These are phyloP conservation scores for Geosmithia flava DNA, from an alignment of 2,329 filamentous ascomycete genomes.

Conservation along the genomic window DNA sequence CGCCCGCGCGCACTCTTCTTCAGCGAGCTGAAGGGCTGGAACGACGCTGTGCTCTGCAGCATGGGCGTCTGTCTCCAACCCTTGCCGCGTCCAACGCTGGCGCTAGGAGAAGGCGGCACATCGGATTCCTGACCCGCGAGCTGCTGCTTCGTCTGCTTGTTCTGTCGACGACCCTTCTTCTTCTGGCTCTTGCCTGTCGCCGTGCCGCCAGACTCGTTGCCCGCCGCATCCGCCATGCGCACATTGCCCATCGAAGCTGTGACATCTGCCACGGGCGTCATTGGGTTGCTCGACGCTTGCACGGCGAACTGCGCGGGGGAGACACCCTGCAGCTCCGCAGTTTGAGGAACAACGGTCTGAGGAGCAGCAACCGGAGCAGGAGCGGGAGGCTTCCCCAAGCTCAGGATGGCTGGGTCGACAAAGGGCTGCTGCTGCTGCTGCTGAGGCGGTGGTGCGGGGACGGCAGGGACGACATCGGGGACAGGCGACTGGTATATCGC, in stretches of 20 bases:
- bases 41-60: constrained; percentile 45
- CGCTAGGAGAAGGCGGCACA: not conserved
- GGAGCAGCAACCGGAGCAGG: not conserved
- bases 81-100: constrained; percentile 24
- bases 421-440: constrained; percentile 35
- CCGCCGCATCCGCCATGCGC: not conserved
- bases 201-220: not conserved
- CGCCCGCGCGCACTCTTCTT: constrained; percentile 42
- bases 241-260: not conserved
- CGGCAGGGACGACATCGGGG: constrained; percentile 6
- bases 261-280: constrained; percentile 2
- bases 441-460: constrained; percentile 11
- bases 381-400: constrained; percentile 37
- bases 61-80: constrained; percentile 51
- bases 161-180: constrained; percentile 1
- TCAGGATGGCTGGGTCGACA: constrained; percentile 74
- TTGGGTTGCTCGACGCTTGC: not conserved
- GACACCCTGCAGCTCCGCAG: not conserved
- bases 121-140: constrained; percentile 11
- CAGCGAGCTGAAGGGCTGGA: constrained; percentile 48
- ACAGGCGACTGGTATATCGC: constrained; percentile 13
- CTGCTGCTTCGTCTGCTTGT: constrained; percentile 9
- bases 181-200: not conserved
- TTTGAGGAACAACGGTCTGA: not conserved
- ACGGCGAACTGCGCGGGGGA: not conserved